A percentile compares a stretch with the other conserved stretches of the same genome.
Evolutionary conservation across 495 filamentous ascomycete species (phyloP).

Genomic region (Aspergillus mulundensis): DNA sequence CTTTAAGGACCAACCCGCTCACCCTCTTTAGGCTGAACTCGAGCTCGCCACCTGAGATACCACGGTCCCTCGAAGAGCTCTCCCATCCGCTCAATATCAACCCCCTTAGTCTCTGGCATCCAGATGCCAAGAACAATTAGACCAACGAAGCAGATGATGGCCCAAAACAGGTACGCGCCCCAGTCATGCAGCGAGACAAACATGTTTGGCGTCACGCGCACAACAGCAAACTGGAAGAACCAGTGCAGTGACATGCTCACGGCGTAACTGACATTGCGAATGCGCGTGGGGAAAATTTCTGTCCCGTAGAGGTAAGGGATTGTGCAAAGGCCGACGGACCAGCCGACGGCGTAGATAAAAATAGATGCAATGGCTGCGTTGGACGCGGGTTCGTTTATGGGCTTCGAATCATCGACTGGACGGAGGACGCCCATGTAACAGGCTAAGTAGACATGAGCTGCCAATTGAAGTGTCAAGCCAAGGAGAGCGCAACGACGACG

Average conservation of each 20-base stretch:
- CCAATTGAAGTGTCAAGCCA: constrained; percentile 36
- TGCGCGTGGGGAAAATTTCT: constrained; percentile 45
- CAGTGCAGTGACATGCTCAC: constrained; percentile 44
- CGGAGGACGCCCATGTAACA: constrained; percentile 39
- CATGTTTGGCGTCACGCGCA: constrained; percentile 47
- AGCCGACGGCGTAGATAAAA: constrained; percentile 46
- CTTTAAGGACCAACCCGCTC: constrained; percentile 3
- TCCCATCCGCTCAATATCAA: constrained; percentile 44
- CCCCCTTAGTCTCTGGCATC: constrained; percentile 46
- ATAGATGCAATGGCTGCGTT: constrained; percentile 44
- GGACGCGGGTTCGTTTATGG: constrained; percentile 32
- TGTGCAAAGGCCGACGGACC: constrained; percentile 49
- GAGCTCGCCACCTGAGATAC: constrained; percentile 42
- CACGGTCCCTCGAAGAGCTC: constrained; percentile 42
- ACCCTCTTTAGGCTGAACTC: constrained; percentile 6
- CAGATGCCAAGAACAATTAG: constrained; percentile 41
- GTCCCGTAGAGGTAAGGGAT: constrained; percentile 47
- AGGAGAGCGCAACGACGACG: constrained; percentile 36
- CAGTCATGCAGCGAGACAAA: constrained; percentile 39
- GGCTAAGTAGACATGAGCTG: constrained; percentile 42
- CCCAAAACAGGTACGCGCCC: constrained; percentile 48
- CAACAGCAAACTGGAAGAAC: constrained; percentile 49
- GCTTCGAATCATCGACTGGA: constrained; percentile 19
- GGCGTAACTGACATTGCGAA: constrained; percentile 42
- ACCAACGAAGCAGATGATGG: constrained; percentile 35